Conservation (phyloP, 108 stramenopile species). For the Cyclotella cryptica region DNA sequence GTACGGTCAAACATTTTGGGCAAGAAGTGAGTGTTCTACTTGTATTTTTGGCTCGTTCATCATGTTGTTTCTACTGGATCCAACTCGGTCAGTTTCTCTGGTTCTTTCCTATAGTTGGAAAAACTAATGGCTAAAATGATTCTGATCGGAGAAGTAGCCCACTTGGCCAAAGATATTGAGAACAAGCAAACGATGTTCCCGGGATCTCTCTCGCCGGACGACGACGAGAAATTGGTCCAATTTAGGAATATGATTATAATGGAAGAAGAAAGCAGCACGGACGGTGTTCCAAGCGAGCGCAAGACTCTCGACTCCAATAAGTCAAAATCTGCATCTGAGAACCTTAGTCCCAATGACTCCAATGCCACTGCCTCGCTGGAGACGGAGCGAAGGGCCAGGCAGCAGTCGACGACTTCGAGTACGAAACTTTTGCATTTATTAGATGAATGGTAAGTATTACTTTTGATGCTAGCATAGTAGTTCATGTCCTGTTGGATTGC, state of each 20-base stretch:
- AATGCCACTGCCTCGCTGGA: background rate
- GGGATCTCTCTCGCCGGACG: background rate
- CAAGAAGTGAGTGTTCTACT: constrained; percentile 7
- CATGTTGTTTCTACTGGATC: background rate
- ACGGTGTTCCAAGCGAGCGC: constrained; percentile 11
- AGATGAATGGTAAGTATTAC: constrained; percentile 40
- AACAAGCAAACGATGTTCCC: constrained; percentile 12
- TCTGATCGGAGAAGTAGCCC: constrained; percentile 65
- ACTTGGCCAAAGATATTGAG: constrained; percentile 50
- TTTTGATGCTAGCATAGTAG: background rate
- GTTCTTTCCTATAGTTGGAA: constrained; percentile 30
- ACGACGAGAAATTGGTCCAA: constrained; percentile 33
- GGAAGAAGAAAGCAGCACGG: constrained; percentile 19
- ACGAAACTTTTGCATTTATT: constrained; percentile 44
- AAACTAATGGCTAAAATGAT: constrained; percentile 71
- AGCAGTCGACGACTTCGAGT: constrained; percentile 12
- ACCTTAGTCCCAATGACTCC: background rate
- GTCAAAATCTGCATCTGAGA: background rate
- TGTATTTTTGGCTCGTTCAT: background rate
- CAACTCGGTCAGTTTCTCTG: background rate
- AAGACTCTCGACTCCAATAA: constrained; percentile 13
- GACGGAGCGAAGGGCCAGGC: background rate
- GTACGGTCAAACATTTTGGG: constrained; percentile 62
- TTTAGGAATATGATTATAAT: constrained; percentile 29
- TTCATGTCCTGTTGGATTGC: background rate